A percentile compares a stretch with the other conserved stretches of the same genome.
Conservation (phyloP, 2,329 filamentous ascomycete genomes). For the Ophiostoma tasmaniense region DNA sequence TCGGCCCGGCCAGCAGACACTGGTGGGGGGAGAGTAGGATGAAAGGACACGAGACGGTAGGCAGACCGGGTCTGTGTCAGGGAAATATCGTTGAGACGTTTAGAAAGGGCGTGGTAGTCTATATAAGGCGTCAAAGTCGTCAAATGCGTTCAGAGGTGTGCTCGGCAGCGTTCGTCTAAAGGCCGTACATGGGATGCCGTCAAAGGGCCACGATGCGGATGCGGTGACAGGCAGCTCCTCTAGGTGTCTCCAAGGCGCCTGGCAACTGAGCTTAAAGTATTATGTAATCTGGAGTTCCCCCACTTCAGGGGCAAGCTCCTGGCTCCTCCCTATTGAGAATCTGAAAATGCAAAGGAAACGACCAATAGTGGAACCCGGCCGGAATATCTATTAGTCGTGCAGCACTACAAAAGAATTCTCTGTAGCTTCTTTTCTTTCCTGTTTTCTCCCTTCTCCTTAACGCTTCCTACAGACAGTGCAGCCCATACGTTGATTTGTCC, state of each 20-base stretch:
- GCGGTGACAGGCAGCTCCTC: constrained; percentile 6
- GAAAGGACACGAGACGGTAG: neutral
- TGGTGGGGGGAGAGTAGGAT: neutral
- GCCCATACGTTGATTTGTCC: constrained; percentile 39
- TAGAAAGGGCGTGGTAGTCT: neutral
- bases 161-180: neutral
- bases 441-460: constrained; percentile 32
- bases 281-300: neutral
- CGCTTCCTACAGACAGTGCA: constrained; percentile 84
- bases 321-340: neutral
- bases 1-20: constrained; percentile 8
- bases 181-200: neutral
- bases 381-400: neutral
- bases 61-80: neutral
- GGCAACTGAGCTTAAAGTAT: neutral
- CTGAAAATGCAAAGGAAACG: neutral
- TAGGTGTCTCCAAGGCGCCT: neutral
- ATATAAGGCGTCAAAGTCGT: neutral
- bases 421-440: constrained; percentile 11
- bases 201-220: constrained; percentile 8
- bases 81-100: neutral
- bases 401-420: neutral
- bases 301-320: constrained; percentile 6
- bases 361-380: neutral
- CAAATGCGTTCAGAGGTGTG: neutral